These are phyloP conservation scores for Zanthoxylum bungeanum DNA, from an alignment of 345 rosid species.

Conservation along the genomic window DNA sequence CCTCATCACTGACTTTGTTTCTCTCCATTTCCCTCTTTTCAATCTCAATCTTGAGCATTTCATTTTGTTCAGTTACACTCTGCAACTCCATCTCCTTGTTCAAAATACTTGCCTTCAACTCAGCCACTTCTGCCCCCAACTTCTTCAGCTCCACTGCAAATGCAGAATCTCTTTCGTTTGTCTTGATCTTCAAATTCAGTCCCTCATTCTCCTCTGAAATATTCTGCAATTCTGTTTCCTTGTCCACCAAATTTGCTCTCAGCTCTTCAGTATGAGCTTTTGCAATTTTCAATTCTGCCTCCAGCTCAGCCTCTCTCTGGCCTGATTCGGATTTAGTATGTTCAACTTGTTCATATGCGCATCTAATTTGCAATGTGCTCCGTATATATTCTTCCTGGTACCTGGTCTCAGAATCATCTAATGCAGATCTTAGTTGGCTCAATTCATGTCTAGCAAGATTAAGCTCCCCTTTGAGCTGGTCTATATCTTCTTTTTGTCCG, in stretches of 20 bases:
- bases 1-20: slow-evolving; percentile 39
- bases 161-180: slow-evolving; percentile 41
- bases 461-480: slow-evolving; percentile 55
- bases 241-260: slow-evolving; percentile 49
- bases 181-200: slow-evolving; percentile 42
- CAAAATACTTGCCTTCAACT: slow-evolving; percentile 45
- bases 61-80: slow-evolving; percentile 44
- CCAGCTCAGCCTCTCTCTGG: slow-evolving; percentile 54
- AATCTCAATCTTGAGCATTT: slow-evolving; percentile 51
- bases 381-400: slow-evolving; percentile 88
- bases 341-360: slow-evolving; percentile 79
- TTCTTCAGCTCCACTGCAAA: slow-evolving; percentile 45
- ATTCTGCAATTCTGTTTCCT: slow-evolving; percentile 56
- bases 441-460: slow-evolving; percentile 51
- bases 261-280: slow-evolving; percentile 48
- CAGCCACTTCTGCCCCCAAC: slow-evolving; percentile 49
- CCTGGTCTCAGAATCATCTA: slow-evolving; percentile 72
- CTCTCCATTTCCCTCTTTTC: slow-evolving; percentile 48
- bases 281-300: slow-evolving; percentile 46
- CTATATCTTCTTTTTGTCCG: slow-evolving; percentile 29
- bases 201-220: slow-evolving; percentile 45
- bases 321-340: slow-evolving; percentile 44
- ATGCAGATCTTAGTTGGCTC: slow-evolving; percentile 56
- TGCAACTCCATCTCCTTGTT: slow-evolving; percentile 56
- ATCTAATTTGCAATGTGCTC: slow-evolving; percentile 81